These are phyloP conservation scores for Achlya hypogyna DNA, from an alignment of 352 stramenopile species.

Conservation along the genomic window DNA sequence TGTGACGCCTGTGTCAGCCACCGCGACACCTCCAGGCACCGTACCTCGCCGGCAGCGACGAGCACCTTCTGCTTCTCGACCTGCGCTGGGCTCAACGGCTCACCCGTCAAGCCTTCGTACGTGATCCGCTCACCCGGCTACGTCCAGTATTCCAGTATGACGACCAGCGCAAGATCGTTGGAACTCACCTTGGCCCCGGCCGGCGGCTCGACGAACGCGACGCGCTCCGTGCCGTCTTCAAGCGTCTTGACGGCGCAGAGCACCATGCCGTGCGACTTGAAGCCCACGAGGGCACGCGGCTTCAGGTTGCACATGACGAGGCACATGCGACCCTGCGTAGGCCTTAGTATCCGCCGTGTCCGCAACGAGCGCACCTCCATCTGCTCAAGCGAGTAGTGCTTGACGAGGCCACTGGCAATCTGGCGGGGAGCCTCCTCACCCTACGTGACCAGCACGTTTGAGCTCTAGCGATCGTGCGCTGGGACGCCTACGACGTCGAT, in stretches of 20 bases:
- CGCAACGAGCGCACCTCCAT: conserved; percentile 31
- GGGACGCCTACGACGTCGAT: conserved; percentile 76
- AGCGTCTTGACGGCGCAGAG: conserved; percentile 68
- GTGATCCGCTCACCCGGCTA: conserved; percentile 60
- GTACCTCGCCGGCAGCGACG: conserved; percentile 39
- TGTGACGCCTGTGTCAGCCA: too few relatives aligned
- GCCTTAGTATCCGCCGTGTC: background rate
- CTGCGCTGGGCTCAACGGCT: conserved; percentile 68
- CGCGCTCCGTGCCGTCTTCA: conserved; percentile 65
- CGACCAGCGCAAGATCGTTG: background rate
- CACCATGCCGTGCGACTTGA: conserved; percentile 88
- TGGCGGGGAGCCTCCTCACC: conserved; percentile 75
- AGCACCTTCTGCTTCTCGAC: conserved; percentile 88
- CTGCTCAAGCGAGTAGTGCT: conserved; percentile 80
- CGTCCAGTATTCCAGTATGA: background rate
- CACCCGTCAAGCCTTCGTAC: conserved; percentile 54
- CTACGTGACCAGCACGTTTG: background rate
- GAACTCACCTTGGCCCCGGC: conserved; percentile 37
- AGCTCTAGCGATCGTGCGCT: too few relatives aligned
- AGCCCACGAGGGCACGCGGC: conserved; percentile 81
- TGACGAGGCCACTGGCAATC: conserved; percentile 76
- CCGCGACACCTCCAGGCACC: too few relatives aligned
- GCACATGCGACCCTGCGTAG: conserved; percentile 49
- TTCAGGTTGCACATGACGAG: conserved; percentile 89
- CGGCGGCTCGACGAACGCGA: conserved; percentile 78